Evolutionary conservation across 108 stramenopile species (phyloP).

Genomic region (Phaeodactylum tricornutum): DNA sequence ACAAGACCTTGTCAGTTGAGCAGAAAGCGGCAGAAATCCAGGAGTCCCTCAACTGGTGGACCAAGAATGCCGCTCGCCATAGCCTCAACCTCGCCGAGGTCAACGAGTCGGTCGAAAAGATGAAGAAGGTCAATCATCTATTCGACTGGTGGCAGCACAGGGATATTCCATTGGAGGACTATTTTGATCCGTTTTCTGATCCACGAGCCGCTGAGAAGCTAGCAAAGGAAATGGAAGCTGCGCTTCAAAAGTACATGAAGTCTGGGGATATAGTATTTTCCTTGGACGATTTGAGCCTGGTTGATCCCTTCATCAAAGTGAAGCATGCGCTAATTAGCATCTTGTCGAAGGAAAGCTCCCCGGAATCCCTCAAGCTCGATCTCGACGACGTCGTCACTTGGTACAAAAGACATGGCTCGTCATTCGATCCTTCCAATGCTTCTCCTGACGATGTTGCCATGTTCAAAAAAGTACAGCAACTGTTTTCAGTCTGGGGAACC

Average conservation of each 20-base stretch:
- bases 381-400: slow-evolving; percentile 19
- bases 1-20: slow-evolving; percentile 2
- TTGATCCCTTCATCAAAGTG: slow-evolving; percentile 16
- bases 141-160: slow-evolving; percentile 26
- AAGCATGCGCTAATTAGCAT: slow-evolving; percentile 26
- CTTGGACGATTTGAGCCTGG: neutral
- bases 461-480: slow-evolving; percentile 23
- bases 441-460: slow-evolving; percentile 1
- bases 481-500: slow-evolving; percentile 21
- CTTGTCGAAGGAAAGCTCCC: slow-evolving; percentile 8
- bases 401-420: slow-evolving; percentile 14
- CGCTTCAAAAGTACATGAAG: slow-evolving; percentile 12
- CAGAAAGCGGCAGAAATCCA: slow-evolving; percentile 25
- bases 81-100: slow-evolving; percentile 12
- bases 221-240: slow-evolving; percentile 8
- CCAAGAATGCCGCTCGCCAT: slow-evolving; percentile 7
- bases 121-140: slow-evolving; percentile 29
- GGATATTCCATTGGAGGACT: slow-evolving; percentile 5
- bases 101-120: slow-evolving; percentile 15
- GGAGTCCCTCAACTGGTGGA: slow-evolving; percentile 27
- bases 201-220: slow-evolving; percentile 1
- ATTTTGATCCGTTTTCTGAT: slow-evolving; percentile 4
- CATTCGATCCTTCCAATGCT: slow-evolving; percentile 9
- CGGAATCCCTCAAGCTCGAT: slow-evolving; percentile 12
- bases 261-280: neutral